A percentile compares a stretch with the other conserved stretches of the same genome.
Conservation (phyloP, 2,329 filamentous ascomycete species). For the Teratosphaeria gauchensis region DNA sequence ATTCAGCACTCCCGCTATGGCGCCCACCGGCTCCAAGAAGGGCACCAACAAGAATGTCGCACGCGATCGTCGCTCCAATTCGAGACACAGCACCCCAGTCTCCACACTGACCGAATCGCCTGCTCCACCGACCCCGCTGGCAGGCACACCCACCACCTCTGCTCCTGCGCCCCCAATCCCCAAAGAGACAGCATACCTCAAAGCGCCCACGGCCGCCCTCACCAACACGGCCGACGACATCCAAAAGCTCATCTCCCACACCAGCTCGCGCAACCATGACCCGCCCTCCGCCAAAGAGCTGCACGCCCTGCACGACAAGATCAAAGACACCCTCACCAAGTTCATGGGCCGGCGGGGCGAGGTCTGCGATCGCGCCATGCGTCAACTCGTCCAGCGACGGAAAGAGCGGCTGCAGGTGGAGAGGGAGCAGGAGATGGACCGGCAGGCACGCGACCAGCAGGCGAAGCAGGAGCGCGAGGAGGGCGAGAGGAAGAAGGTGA, state of each 20-base stretch:
- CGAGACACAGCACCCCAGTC: constrained; percentile 69
- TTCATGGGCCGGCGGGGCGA: constrained; percentile 45
- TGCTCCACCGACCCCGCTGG: constrained; percentile 41
- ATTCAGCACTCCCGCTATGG: constrained; percentile 6
- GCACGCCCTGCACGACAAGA: constrained; percentile 53
- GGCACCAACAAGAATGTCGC: constrained; percentile 18
- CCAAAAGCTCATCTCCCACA: constrained; percentile 58
- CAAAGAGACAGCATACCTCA: constrained; percentile 51
- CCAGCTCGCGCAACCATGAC: constrained; percentile 31
- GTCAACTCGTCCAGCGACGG: constrained; percentile 55
- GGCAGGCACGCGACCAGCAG: constrained; percentile 39
- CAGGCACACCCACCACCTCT: constrained; percentile 51
- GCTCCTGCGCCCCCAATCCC: constrained; percentile 22
- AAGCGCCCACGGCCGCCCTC: constrained; percentile 45
- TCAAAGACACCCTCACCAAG: constrained; percentile 46
- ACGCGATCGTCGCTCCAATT: constrained; percentile 55
- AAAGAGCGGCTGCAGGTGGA: constrained; percentile 52
- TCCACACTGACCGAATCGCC: constrained; percentile 31
- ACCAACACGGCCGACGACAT: constrained; percentile 47
- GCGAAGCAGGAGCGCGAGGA: constrained; percentile 10
- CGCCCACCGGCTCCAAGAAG: constrained; percentile 22
- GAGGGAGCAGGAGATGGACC: constrained; percentile 41
- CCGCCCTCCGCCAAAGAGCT: constrained; percentile 52
- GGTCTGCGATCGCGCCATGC: constrained; percentile 64
- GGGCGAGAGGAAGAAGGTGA: constrained; percentile 13